These are phyloP conservation scores for Leucosporidium creatinivorum DNA, from an alignment of 768 basidiomycete genomes.

Conservation along the genomic window DNA sequence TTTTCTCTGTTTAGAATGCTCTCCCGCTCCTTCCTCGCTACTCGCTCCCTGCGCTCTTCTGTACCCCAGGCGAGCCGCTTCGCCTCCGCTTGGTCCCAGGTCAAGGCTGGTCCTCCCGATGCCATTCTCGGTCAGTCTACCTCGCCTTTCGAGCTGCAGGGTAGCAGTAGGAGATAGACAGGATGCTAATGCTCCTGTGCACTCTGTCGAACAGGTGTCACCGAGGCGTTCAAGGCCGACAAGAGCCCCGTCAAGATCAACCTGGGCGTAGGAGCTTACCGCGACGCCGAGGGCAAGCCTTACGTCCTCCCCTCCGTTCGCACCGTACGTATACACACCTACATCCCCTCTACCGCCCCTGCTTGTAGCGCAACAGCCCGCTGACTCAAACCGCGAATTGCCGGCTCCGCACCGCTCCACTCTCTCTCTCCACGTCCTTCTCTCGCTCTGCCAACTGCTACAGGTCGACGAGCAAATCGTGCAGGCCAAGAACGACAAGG, in stretches of 20 bases:
- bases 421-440: not conserved
- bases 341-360: not conserved
- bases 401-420: not conserved
- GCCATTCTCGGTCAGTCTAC: constrained; percentile 71
- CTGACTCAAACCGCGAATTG: not conserved
- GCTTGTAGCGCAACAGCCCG: not conserved
- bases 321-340: constrained; percentile 20
- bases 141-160: not conserved
- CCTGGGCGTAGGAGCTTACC: constrained; percentile 86
- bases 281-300: constrained; percentile 76
- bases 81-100: constrained; percentile 70
- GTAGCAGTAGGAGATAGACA: not conserved
- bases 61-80: constrained; percentile 4
- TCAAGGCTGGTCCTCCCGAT: constrained; percentile 83
- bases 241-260: constrained; percentile 70
- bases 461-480: constrained; percentile 69
- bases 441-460: not conserved
- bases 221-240: constrained; percentile 80
- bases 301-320: constrained; percentile 89
- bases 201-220: constrained; percentile 44
- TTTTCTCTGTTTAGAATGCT: not conserved
- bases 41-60: constrained; percentile 5
- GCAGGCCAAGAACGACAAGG: constrained; percentile 71
- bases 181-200: not conserved
- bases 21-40: constrained; percentile 6